Conservation (phyloP, 2,329 filamentous ascomycete species). For the Fusarium albidum region DNA sequence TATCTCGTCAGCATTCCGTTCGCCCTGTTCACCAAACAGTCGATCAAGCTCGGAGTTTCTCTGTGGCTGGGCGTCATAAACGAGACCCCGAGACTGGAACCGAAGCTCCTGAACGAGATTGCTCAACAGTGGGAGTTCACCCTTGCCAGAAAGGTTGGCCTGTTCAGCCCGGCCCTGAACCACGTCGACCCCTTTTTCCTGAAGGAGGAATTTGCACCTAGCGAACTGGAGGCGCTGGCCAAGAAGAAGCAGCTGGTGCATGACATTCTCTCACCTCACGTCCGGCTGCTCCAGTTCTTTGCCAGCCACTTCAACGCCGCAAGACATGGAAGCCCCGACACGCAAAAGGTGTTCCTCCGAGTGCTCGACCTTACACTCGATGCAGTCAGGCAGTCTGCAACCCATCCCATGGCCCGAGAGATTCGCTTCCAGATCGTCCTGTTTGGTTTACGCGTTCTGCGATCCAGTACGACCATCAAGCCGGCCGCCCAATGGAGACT, state of each 20-base stretch:
- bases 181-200: conserved; percentile 89
- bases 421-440: conserved; percentile 89
- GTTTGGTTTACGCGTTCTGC: conserved; percentile 81
- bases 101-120: conserved; percentile 85
- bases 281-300: conserved; percentile 86
- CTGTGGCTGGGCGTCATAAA: conserved; percentile 97
- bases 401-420: conserved; percentile 89
- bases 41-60: conserved; percentile 93
- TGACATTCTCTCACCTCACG: conserved; percentile 85
- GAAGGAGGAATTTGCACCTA: conserved; percentile 92
- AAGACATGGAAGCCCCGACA: conserved; percentile 82
- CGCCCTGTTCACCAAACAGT: conserved; percentile 90
- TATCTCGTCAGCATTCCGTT: conserved; percentile 95
- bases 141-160: conserved; percentile 77
- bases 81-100: conserved; percentile 89
- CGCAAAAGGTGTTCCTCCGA: conserved; percentile 82
- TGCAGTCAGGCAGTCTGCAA: conserved; percentile 73
- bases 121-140: conserved; percentile 91
- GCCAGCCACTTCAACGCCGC: conserved; percentile 95
- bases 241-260: conserved; percentile 82
- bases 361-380: conserved; percentile 82
- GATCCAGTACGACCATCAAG: conserved; percentile 73
- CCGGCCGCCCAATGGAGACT: conserved; percentile 76
- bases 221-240: conserved; percentile 77
- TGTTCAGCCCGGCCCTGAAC: conserved; percentile 79